Base-by-base conservation (phyloP, 371 early-diverging fungal species). In the Encephalitozoon cuniculi region DNA sequence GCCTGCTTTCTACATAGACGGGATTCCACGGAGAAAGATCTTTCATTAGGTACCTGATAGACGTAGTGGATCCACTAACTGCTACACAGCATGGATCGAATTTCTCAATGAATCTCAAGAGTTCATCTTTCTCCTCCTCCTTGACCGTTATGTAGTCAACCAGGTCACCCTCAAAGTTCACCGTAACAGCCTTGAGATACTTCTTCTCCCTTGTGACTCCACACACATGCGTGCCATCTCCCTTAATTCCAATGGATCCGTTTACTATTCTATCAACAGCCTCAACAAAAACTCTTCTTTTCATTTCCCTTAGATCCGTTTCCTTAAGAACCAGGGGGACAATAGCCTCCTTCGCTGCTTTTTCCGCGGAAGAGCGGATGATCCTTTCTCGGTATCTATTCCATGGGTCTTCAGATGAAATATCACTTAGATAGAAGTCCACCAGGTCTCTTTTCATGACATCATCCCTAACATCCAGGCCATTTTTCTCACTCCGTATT, bases 161-260 rank as follows among this genome's bases (percentile, higher is more conserved):
- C 8, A 76, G 23, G 11, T 71, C 54, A 2, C 79, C 76, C 26
- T 26, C 44, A 44, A 53, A 52, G 54, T 79, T 67, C 28, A 75
- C n/a, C 7, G 25, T 34, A 15, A 70, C 74, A 11, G 71, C 64
- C 12, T 64, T 55, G 23, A 71, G 23, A 0, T 44, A 53, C 11
- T 28, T 63, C 28, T 63, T 71, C 15, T 75, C 72, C 43, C 59
- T 54, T 23, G 71, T 71, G 4, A 71, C 41, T 40, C 71, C 59
- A 30, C 54, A 41, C 28, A 71, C 23, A 34, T 59, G 15, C 32
- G 34, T 59, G 11, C 59, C 71, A 5, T 63, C 43, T 25, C 59
- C 9, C 18, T 40, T 59, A 4, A 71, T 59, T 21, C 39, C 30
- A 26, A 71, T 43, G 4, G 32, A 41, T 6, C 71, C 71, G 59